phyloP scores from a whole-genome alignment of 2,329 filamentous ascomycete genomes.

The Ceratocystis eucalypticola region DNA sequence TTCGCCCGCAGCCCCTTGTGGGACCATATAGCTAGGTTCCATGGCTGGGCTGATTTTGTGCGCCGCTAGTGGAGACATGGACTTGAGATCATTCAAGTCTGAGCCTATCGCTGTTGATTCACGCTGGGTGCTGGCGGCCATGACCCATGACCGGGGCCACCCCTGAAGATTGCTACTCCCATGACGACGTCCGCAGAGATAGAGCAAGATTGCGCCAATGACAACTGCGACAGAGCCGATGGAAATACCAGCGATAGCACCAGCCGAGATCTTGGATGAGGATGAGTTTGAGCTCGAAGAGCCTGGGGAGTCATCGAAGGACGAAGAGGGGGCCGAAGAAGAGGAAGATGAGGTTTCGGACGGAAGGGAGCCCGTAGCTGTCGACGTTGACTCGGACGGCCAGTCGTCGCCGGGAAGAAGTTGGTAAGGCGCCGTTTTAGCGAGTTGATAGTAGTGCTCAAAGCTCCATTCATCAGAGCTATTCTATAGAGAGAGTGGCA shows the following conservation, averaged over 20 bases:
- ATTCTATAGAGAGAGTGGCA: background rate
- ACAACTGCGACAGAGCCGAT: conserved; percentile 37
- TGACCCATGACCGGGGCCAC: conserved; percentile 6
- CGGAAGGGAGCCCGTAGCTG: conserved; percentile 17
- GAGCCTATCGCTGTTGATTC: background rate
- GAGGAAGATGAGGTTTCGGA: conserved; percentile 17
- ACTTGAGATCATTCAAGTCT: conserved; percentile 2
- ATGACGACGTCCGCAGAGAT: conserved; percentile 32
- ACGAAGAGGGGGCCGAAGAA: conserved; percentile 18
- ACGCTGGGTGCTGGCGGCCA: background rate
- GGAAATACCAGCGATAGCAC: conserved; percentile 47
- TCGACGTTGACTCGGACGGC: conserved; percentile 33
- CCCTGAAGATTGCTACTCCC: conserved; percentile 23
- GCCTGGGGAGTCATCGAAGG: conserved; percentile 14
- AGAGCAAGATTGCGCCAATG: conserved; percentile 34
- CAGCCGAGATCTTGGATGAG: conserved; percentile 24
- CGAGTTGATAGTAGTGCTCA: conserved; percentile 34
- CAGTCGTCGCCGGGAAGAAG: conserved; percentile 43
- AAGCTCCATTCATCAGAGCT: conserved; percentile 28
- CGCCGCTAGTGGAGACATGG: background rate
- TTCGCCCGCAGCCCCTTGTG: background rate
- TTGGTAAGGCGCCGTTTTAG: conserved; percentile 37
- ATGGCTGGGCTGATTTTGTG: background rate
- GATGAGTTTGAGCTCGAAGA: conserved; percentile 8
- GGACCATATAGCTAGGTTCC: background rate